Conservation (phyloP, 2,329 filamentous ascomycete genomes). For the Colletotrichum destructivum region DNA sequence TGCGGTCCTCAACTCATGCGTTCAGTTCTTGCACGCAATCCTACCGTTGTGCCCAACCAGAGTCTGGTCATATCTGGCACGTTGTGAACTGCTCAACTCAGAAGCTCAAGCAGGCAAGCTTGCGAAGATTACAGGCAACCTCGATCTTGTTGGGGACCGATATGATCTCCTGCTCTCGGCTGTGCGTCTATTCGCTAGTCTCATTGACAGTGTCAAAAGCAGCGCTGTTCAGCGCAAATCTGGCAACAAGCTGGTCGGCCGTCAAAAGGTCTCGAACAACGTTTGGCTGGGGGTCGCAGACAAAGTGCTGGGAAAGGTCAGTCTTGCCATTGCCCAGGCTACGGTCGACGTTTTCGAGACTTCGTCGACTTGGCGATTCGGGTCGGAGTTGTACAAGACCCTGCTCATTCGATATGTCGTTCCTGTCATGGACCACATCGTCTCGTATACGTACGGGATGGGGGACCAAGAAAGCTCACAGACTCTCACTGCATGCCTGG, state of each 20-base stretch:
- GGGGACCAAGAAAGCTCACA: slow-evolving; percentile 69
- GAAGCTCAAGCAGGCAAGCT: slow-evolving; percentile 84
- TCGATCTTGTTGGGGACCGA: slow-evolving; percentile 83
- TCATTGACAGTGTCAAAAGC: slow-evolving; percentile 82
- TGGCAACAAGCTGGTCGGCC: slow-evolving; percentile 63
- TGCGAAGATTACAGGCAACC: slow-evolving; percentile 82
- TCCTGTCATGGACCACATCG: slow-evolving; percentile 78
- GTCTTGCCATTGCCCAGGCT: slow-evolving; percentile 80
- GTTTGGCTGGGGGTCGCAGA: slow-evolving; percentile 83
- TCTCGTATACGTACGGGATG: slow-evolving; percentile 82
- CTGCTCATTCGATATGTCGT: slow-evolving; percentile 79
- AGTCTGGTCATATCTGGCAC: slow-evolving; percentile 90
- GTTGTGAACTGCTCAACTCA: slow-evolving; percentile 84
- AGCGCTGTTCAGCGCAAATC: slow-evolving; percentile 78
- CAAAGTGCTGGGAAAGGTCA: slow-evolving; percentile 79
- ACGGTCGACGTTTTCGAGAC: slow-evolving; percentile 90
- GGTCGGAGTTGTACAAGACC: slow-evolving; percentile 76
- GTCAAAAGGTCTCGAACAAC: slow-evolving; percentile 64
- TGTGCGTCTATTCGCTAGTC: slow-evolving; percentile 79
- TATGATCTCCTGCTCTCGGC: slow-evolving; percentile 85
- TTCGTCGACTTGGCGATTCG: slow-evolving; percentile 88
- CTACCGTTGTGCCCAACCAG: slow-evolving; percentile 83
- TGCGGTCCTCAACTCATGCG: slow-evolving; percentile 77
- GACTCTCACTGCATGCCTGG: slow-evolving; percentile 73
- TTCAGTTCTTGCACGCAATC: slow-evolving; percentile 84